These are phyloP conservation scores for Aphanomyces cochlioides DNA, from an alignment of 352 stramenopile genomes.

Conservation along the genomic window DNA sequence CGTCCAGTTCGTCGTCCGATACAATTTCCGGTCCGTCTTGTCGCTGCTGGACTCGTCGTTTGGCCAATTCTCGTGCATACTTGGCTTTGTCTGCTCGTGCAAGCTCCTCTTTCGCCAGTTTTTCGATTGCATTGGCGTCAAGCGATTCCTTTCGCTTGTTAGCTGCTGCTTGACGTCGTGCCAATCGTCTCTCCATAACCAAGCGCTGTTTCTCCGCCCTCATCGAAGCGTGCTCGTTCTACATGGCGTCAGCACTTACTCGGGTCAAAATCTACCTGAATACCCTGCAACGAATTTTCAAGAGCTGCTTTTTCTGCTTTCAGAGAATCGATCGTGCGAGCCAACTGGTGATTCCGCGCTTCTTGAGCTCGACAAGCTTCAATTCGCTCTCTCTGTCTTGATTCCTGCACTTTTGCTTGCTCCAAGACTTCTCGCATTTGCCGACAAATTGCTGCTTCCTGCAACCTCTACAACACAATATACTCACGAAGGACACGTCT, in stretches of 20 bases:
- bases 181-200: conserved; percentile 18
- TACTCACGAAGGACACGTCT: no score
- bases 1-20: neutral
- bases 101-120: conserved; percentile 4
- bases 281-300: conserved; percentile 1
- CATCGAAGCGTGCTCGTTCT: conserved; percentile 14
- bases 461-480: neutral
- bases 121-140: neutral
- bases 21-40: conserved; percentile 2
- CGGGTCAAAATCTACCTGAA: neutral
- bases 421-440: neutral
- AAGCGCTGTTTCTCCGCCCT: conserved; percentile 6
- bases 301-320: conserved; percentile 15
- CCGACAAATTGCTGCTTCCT: neutral
- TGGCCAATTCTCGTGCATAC: conserved; percentile 4
- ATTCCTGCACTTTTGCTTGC: no score
- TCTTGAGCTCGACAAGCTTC: neutral
- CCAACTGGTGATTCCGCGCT: neutral
- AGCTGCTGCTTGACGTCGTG: neutral
- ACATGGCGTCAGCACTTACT: neutral
- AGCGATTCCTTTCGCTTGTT: neutral
- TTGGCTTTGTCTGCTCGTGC: neutral
- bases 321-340: neutral
- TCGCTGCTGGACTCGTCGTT: conserved; percentile 14
- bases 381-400: no score